Conservation (phyloP, 371 early-diverging fungal genomes). For the Haplosporangium sp. region DNA sequence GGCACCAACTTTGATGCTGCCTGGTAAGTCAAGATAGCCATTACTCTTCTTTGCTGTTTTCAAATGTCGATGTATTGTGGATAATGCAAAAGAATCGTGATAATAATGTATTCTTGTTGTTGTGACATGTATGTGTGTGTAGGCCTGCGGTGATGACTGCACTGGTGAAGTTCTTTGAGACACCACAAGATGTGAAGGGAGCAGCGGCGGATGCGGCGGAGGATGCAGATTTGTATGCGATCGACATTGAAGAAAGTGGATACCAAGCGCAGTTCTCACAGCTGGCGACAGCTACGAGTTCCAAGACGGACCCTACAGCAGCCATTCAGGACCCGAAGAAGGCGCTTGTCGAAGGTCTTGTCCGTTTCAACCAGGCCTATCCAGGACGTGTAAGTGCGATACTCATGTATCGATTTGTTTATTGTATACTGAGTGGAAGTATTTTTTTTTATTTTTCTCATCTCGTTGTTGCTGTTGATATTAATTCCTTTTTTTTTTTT, state of each 20-base stretch:
- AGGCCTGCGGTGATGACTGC: conserved; percentile 62
- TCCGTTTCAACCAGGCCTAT: conserved; percentile 48
- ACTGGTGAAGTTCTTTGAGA: conserved; percentile 63
- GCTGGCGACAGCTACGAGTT: conserved; percentile 66
- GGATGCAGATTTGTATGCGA: conserved; percentile 76
- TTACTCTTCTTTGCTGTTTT: neutral
- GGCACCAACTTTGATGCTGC: conserved; percentile 60
- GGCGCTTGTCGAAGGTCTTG: conserved; percentile 34
- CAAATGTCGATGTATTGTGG: neutral
- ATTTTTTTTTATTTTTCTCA: neutral
- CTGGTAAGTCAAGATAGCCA: conserved; percentile 50
- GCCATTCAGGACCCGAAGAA: conserved; percentile 49
- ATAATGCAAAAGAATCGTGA: no score
- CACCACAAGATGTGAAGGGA: conserved; percentile 61
- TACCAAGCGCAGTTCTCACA: conserved; percentile 83
- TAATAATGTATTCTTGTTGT: neutral
- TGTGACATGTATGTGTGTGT: neutral
- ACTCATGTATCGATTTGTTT: neutral
- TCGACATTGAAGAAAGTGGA: conserved; percentile 80
- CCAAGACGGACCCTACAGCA: conserved; percentile 61
- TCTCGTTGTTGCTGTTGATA: neutral
- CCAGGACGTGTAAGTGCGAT: conserved; percentile 46
- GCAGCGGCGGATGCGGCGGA: conserved; percentile 59
- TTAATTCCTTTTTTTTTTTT: neutral
- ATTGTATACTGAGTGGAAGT: neutral